These are phyloP conservation scores for Vitellaria paradoxa DNA, from an alignment of 179 eudicot genomes.

Conservation along the genomic window DNA sequence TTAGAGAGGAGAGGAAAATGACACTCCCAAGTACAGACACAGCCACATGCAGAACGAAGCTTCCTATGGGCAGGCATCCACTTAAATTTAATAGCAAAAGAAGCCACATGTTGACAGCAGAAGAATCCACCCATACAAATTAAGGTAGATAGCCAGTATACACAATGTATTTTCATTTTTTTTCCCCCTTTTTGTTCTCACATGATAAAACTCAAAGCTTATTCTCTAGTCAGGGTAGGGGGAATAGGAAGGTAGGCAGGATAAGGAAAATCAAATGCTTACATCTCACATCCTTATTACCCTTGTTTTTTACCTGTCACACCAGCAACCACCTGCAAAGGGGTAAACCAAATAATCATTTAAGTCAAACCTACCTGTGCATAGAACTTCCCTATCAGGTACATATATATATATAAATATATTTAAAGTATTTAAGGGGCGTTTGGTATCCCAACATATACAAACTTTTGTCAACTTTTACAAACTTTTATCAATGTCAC, in stretches of 20 bases:
- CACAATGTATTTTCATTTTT: background rate
- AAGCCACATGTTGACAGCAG: background rate
- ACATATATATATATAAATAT: no score
- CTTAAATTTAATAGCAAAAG: background rate
- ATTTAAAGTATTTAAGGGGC: no score
- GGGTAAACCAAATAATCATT: constrained; percentile 1
- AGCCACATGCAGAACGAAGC: background rate
- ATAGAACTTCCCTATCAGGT: no score
- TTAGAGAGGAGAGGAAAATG: no score
- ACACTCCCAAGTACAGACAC: no score
- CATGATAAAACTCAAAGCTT: no score
- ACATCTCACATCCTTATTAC: constrained; percentile 8
- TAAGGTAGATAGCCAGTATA: background rate
- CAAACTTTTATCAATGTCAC: no score
- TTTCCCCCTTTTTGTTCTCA: no score
- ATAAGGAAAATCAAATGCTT: background rate
- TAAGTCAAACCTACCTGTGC: background rate
- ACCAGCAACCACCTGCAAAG: constrained; percentile 68
- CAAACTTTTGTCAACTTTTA: no score
- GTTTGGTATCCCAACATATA: no score
- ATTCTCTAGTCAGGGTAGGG: no score
- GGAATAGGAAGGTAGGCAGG: no score
- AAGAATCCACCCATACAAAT: background rate
- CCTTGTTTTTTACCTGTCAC: constrained; percentile 55
- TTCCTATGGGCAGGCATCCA: background rate